Percentiles rank a stretch among this genome's conserved stretches.
Evolutionary conservation across 2,329 filamentous ascomycete genomes (phyloP).

Genomic region (Macrophomina phaseolina): DNA sequence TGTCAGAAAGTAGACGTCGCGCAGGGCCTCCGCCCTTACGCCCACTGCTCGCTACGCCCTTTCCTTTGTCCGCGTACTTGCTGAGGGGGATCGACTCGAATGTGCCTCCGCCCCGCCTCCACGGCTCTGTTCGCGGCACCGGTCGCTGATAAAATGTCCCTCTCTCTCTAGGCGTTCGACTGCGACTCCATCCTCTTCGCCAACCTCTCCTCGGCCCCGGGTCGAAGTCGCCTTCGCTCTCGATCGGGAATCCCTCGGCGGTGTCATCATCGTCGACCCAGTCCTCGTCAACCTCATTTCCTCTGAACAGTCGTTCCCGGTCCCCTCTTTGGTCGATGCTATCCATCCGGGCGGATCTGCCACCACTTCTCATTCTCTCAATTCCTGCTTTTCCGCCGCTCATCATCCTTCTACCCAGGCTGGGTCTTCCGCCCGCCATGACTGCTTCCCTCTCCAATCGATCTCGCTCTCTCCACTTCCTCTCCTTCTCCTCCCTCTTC

Average conservation of each 20-base stretch:
- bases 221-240: background rate
- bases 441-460: constrained; percentile 1
- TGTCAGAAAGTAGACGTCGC: background rate
- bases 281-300: background rate
- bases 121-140: background rate
- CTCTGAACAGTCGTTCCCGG: background rate
- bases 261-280: background rate
- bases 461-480: constrained; percentile 9
- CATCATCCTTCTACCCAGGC: background rate
- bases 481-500: constrained; percentile 10
- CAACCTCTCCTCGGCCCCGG: background rate
- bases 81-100: background rate
- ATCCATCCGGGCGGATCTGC: background rate
- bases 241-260: background rate
- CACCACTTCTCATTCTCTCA: background rate
- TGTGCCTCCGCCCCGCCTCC: background rate
- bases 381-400: background rate
- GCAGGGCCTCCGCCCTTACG: background rate
- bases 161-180: background rate
- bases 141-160: background rate
- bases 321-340: background rate
- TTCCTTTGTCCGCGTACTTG: background rate
- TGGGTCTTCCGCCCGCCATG: background rate
- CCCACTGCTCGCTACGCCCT: background rate
- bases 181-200: constrained; percentile 12